Evolutionary conservation across 805 yeast species (phyloP), one percentile per base, ranked within the genome.

Genomic region (Yarrowia hollandica): DNA sequence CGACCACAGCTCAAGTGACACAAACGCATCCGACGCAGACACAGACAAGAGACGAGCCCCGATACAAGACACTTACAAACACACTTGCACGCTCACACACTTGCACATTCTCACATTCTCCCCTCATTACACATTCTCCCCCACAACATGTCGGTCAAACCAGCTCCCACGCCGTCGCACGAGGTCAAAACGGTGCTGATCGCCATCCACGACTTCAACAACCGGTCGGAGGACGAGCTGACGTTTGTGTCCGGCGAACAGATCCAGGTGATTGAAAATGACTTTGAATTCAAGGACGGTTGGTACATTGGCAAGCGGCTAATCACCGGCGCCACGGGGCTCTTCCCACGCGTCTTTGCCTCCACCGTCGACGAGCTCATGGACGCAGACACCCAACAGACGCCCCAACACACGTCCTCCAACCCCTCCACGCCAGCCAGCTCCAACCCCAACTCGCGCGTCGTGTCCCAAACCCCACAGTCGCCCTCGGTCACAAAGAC

Each of bases 241-340:
- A 82, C 84, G 46, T 77, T 94, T 65, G 79, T 77, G 48, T 81
- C 85, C 10, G 98, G 97, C 23, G 97, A 94, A 69, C 84, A 82
- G 62, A 79, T 94, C 60, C 95, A 90, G 70, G 89, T 94, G 7
- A 82, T 94, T 19, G 89, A 96, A 41, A 97, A 90, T 72, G 99
- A 94, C 72, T 81, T 85, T 62, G 97, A 89, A 68, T 94, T 87
- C 71, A 87, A 88, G 66, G 98, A 94, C 72, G 97, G 98, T 15
- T 94, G 99, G 99, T 94, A 86, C 69, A 86, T 88, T 61, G 77
- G 97, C 3, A 84, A 82, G 61, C 91, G 91, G 65, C 68, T 89
- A 52, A 68, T 80, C 52, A 84, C 92, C 0, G 81, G 82, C 58
- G 79, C 81, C 57, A 92, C 89, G 11, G 99, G 99, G 0, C 75